A percentile compares a stretch with the other conserved stretches of the same genome.
Evolutionary conservation across 176 grass and related monocot species (phyloP).

Genomic region (Aegilops speltoides): DNA sequence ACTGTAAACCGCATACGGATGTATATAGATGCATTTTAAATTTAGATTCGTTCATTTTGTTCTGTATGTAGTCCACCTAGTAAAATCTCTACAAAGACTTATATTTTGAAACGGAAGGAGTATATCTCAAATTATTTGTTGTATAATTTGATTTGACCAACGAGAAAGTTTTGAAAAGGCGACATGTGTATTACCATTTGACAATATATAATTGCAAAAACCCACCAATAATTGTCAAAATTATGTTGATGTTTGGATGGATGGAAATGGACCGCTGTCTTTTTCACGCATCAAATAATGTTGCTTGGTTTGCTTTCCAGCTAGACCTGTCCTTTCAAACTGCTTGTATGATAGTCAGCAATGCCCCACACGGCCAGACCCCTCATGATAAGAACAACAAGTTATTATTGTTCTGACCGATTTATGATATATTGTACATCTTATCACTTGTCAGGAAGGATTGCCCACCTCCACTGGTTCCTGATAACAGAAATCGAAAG

Average conservation of each 20-base stretch:
- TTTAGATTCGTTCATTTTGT: too few relatives aligned
- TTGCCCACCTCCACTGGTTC: not conserved
- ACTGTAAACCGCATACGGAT: too few relatives aligned
- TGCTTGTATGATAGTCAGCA: not conserved
- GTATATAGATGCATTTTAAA: too few relatives aligned
- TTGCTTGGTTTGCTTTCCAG: slow-evolving; percentile 1
- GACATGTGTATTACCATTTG: not conserved
- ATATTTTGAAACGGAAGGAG: too few relatives aligned
- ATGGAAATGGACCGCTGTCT: not conserved
- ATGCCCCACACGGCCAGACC: not conserved
- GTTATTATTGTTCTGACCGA: not conserved
- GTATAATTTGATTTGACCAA: not conserved
- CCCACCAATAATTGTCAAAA: not conserved
- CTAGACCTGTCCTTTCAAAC: not conserved
- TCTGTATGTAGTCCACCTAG: too few relatives aligned
- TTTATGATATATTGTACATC: not conserved
- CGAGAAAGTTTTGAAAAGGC: not conserved
- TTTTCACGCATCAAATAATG: not conserved
- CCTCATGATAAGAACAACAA: slow-evolving; percentile 9
- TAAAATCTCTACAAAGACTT: too few relatives aligned
- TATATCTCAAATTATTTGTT: not conserved
- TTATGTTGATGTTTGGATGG: not conserved
- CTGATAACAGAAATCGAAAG: not conserved
- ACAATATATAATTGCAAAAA: not conserved
- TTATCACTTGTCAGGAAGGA: not conserved